These are phyloP conservation scores for Termitomyces sp. DNA, from an alignment of 768 basidiomycete species.

Conservation along the genomic window DNA sequence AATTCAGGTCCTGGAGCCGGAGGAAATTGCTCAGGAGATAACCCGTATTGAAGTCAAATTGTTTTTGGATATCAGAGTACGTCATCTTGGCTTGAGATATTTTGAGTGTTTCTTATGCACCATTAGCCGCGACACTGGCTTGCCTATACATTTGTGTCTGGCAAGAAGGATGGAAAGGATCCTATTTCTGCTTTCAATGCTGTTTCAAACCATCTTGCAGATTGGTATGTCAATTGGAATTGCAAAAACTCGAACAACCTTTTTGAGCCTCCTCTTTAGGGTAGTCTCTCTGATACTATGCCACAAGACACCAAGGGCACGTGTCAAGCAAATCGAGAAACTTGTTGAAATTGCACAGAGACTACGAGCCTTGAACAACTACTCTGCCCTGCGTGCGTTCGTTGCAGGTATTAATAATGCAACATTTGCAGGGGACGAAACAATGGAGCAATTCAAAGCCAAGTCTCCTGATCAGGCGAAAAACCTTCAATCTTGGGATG, in stretches of 20 bases:
- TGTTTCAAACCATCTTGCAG: constrained; percentile 77
- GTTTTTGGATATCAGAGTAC: constrained; percentile 75
- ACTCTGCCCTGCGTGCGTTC: constrained; percentile 87
- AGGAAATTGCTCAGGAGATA: constrained; percentile 80
- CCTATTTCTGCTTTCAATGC: constrained; percentile 70
- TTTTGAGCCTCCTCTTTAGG: constrained; percentile 37
- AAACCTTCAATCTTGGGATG: constrained; percentile 76
- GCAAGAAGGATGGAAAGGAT: constrained; percentile 61
- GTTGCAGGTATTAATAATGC: constrained; percentile 91
- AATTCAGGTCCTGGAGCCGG: constrained; percentile 49
- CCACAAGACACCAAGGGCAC: constrained; percentile 69
- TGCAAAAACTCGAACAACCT: not conserved
- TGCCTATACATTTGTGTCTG: constrained; percentile 65
- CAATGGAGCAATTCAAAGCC: constrained; percentile 66
- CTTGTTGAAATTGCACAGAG: constrained; percentile 80
- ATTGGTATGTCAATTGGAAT: constrained; percentile 50
- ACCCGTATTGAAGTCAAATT: constrained; percentile 64
- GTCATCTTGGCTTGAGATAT: constrained; percentile 11
- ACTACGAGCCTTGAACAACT: constrained; percentile 83
- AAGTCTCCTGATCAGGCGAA: constrained; percentile 69
- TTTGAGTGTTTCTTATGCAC: constrained; percentile 4
- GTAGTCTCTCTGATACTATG: constrained; percentile 87
- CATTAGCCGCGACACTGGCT: constrained; percentile 84
- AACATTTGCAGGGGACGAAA: constrained; percentile 70
- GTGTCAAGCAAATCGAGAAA: constrained; percentile 83